A percentile compares a stretch with the other conserved stretches of the same genome.
Evolutionary conservation across 2,329 filamentous ascomycete species (phyloP).

Genomic region (Colletotrichum sp.): DNA sequence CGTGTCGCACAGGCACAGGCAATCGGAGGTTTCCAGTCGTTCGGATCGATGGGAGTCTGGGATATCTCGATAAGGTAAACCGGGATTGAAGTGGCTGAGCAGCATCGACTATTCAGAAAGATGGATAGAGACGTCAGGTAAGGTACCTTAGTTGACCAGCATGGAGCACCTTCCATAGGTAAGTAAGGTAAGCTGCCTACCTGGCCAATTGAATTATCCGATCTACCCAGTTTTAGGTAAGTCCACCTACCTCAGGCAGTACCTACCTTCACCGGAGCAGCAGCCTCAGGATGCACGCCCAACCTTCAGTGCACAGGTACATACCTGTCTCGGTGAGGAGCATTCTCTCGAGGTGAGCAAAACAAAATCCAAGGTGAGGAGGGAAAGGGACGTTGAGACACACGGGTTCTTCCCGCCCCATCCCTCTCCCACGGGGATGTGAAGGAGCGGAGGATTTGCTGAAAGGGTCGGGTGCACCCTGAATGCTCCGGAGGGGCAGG

Average conservation of each 20-base stretch:
- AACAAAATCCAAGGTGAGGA: not conserved
- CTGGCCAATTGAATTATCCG: not conserved
- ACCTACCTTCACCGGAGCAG: not conserved
- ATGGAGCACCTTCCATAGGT: not conserved
- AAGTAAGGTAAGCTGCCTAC: not conserved
- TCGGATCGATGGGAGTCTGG: not conserved
- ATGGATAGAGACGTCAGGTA: not conserved
- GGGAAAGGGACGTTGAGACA: not conserved
- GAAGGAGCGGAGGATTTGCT: not conserved
- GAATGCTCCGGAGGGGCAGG: not conserved
- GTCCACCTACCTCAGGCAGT: not conserved
- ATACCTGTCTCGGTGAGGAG: not conserved
- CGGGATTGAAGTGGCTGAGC: not conserved
- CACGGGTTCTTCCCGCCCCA: not conserved
- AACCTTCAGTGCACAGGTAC: not conserved
- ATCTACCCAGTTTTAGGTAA: not conserved
- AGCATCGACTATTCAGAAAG: not conserved
- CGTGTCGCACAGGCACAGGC: not conserved
- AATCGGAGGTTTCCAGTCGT: not conserved
- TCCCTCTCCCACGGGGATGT: not conserved
- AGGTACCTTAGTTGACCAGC: too few relatives aligned
- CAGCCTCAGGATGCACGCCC: not conserved
- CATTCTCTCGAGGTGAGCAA: not conserved
- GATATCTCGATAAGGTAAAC: not conserved
- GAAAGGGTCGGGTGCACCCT: not conserved